Evolutionary conservation across 2,329 filamentous ascomycete species (phyloP).

Genomic region (Arachnopeziza araneosa): DNA sequence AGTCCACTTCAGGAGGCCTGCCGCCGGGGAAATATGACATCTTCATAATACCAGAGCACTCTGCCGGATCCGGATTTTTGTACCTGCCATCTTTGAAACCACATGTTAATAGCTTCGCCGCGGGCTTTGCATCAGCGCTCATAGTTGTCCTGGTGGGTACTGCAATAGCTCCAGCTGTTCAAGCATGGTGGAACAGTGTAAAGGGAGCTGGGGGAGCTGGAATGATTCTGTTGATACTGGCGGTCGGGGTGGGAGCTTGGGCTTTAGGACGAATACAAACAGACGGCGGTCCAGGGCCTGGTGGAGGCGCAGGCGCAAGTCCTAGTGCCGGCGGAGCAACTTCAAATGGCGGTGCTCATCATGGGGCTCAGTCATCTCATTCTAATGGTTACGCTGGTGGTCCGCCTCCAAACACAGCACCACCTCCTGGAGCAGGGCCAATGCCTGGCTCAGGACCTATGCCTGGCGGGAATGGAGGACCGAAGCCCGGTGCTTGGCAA

Average conservation of each 20-base stretch:
- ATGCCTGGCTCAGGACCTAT: slow-evolving; percentile 20
- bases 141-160: slow-evolving; percentile 68
- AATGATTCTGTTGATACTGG: slow-evolving; percentile 64
- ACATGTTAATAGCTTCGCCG: slow-evolving; percentile 84
- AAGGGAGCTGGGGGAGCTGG: slow-evolving; percentile 68
- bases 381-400: slow-evolving; percentile 21
- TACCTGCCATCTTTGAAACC: slow-evolving; percentile 88
- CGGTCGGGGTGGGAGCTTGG: slow-evolving; percentile 75
- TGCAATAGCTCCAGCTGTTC: slow-evolving; percentile 66
- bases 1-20: slow-evolving; percentile 60
- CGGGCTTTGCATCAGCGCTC: slow-evolving; percentile 75
- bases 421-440: slow-evolving; percentile 14
- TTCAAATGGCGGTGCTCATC: slow-evolving; percentile 16
- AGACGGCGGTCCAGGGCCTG: slow-evolving; percentile 35
- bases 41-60: slow-evolving; percentile 91
- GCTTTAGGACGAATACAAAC: slow-evolving; percentile 62
- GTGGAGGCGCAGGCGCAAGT: slow-evolving; percentile 20
- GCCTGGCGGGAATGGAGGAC: slow-evolving; percentile 5
- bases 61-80: slow-evolving; percentile 80
- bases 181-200: slow-evolving; percentile 66
- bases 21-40: slow-evolving; percentile 94
- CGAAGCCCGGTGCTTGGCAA: slow-evolving; percentile 18
- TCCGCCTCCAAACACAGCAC: slow-evolving; percentile 9
- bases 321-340: slow-evolving; percentile 11
- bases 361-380: slow-evolving; percentile 13